Evolutionary conservation across 177 flowering plant species (phyloP).

Genomic region (Vitis hybrid): DNA sequence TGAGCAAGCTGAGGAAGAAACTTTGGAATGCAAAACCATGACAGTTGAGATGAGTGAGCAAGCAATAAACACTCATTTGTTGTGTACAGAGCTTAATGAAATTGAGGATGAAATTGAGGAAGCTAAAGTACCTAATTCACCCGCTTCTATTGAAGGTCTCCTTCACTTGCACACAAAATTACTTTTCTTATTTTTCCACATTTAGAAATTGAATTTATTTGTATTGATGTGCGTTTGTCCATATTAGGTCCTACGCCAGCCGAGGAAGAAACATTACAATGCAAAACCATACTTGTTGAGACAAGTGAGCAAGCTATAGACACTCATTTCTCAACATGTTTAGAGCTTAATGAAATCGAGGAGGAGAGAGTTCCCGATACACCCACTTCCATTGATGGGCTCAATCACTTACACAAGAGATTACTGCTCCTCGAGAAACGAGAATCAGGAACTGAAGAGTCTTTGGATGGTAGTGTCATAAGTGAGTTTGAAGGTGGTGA

Average conservation of each 20-base stretch:
- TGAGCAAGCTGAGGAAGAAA: constrained; percentile 14
- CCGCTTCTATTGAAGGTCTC: too few species aligned
- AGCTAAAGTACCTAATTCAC: background rate
- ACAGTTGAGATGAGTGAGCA: constrained; percentile 10
- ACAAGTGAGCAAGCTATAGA: constrained; percentile 14
- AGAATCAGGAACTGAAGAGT: constrained; percentile 62
- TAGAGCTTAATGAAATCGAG: constrained; percentile 35
- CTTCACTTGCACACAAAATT: too few species aligned
- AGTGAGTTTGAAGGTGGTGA: constrained; percentile 66
- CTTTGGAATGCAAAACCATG: constrained; percentile 17
- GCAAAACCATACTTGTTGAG: constrained; percentile 13
- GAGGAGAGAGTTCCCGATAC: constrained; percentile 58
- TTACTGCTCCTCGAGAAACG: constrained; percentile 34
- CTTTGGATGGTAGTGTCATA: constrained; percentile 68
- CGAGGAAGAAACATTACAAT: constrained; percentile 18
- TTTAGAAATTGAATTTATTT: constrained; percentile 4
- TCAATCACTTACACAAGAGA: constrained; percentile 38
- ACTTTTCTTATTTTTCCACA: background rate
- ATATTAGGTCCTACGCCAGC: constrained; percentile 20
- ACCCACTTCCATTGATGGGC: constrained; percentile 43
- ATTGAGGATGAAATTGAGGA: background rate
- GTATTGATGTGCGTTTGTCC: background rate
- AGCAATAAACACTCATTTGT: background rate
- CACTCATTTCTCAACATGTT: constrained; percentile 19
- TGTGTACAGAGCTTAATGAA: too few species aligned